These are phyloP conservation scores for Suhomyces kilbournensis DNA, from an alignment of 805 yeast species.

Conservation along the genomic window DNA sequence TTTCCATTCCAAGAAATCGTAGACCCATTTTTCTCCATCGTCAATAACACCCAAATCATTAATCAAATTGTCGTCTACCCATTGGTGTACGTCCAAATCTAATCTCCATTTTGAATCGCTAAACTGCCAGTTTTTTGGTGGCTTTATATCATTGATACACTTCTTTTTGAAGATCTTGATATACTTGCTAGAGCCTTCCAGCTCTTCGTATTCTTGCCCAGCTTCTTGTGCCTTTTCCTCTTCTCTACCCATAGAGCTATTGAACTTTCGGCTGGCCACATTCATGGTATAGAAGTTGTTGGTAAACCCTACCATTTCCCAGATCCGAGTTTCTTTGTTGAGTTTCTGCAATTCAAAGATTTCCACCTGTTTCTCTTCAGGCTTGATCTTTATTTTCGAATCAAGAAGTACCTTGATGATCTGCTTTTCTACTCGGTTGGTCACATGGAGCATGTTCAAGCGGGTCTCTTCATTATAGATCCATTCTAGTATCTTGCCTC, in stretches of 20 bases:
- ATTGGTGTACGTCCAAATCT: constrained; percentile 59
- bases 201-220: not conserved
- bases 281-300: constrained; percentile 53
- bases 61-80: constrained; percentile 58
- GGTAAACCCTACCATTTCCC: constrained; percentile 64
- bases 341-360: constrained; percentile 65
- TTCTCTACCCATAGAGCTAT: constrained; percentile 1
- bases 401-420: constrained; percentile 13
- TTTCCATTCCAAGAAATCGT: constrained; percentile 44
- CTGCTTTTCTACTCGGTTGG: constrained; percentile 48
- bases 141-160: constrained; percentile 40
- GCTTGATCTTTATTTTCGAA: constrained; percentile 3
- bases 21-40: constrained; percentile 81
- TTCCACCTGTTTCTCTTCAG: constrained; percentile 46
- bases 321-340: constrained; percentile 47
- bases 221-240: not conserved
- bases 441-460: constrained; percentile 43
- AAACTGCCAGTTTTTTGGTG: constrained; percentile 64
- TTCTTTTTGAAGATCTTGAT: constrained; percentile 8
- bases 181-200: not conserved
- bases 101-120: constrained; percentile 53
- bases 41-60: constrained; percentile 58
- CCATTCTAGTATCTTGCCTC: constrained; percentile 45
- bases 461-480: constrained; percentile 66
- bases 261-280: constrained; percentile 11